These are phyloP conservation scores for Noccaea bulbosa DNA, from an alignment of 345 rosid genomes.

Conservation along the genomic window DNA sequence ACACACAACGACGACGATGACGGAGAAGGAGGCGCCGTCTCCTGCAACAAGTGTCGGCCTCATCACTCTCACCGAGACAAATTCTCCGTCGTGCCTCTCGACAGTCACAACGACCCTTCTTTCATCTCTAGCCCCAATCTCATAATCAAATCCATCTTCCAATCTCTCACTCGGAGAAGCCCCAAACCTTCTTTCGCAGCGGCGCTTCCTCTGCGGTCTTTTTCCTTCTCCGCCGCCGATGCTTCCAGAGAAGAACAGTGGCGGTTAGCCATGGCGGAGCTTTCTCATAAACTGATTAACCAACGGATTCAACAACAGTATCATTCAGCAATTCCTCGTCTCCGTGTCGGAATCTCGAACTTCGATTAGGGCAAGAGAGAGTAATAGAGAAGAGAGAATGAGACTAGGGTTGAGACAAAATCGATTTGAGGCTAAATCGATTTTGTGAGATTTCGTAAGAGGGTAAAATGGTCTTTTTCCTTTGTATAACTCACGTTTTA, in stretches of 20 bases:
- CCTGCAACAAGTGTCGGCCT: constrained; percentile 93
- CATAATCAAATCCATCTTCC: constrained; percentile 69
- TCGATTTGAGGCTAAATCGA: too few species aligned
- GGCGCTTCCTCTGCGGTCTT: constrained; percentile 33
- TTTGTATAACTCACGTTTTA: too few species aligned
- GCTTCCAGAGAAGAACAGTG: constrained; percentile 70
- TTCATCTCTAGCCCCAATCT: constrained; percentile 78
- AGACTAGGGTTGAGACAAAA: too few species aligned
- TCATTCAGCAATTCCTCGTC: constrained; percentile 64
- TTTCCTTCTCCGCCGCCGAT: constrained; percentile 37
- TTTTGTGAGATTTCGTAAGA: too few species aligned
- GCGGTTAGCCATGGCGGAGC: constrained; percentile 76
- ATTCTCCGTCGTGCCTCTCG: constrained; percentile 82
- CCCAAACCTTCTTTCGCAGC: constrained; percentile 52
- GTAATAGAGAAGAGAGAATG: too few species aligned
- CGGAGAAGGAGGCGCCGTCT: constrained; percentile 52
- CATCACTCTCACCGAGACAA: constrained; percentile 64
- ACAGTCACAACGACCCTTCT: constrained; percentile 57
- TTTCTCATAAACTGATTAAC: constrained; percentile 76
- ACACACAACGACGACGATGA: constrained; percentile 44
- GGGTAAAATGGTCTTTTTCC: too few species aligned
- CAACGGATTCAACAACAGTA: constrained; percentile 50
- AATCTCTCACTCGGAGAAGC: constrained; percentile 66
- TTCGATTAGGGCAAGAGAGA: constrained; percentile 57
- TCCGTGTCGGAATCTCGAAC: constrained; percentile 76